Percentiles rank a stretch among this genome's conserved stretches.
These are phyloP conservation scores for Tetrapisispora fleetii DNA, from an alignment of 805 yeast species.

Conservation along the genomic window DNA sequence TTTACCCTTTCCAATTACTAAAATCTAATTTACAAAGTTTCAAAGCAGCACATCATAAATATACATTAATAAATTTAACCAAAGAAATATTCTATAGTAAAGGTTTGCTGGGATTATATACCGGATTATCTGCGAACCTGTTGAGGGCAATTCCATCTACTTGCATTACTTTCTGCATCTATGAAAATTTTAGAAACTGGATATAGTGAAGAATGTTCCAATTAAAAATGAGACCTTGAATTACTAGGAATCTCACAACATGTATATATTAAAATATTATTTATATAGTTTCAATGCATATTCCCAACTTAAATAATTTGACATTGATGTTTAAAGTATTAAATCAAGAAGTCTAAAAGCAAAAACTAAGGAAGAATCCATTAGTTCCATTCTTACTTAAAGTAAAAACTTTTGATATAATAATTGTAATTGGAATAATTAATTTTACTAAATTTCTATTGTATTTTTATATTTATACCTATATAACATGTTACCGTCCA, in stretches of 20 bases:
- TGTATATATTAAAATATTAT: neutral
- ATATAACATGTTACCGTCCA: constrained; percentile 3
- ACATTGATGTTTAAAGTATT: too few relatives aligned
- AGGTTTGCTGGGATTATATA: constrained; percentile 65
- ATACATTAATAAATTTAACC: constrained; percentile 28
- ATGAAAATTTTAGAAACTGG: constrained; percentile 45
- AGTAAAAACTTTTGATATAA: neutral
- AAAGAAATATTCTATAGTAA: constrained; percentile 36
- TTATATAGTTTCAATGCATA: neutral
- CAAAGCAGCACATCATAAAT: constrained; percentile 19
- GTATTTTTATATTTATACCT: constrained; percentile 4
- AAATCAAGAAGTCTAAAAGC: too few relatives aligned
- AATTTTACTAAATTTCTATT: constrained; percentile 4
- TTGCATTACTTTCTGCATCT: constrained; percentile 77
- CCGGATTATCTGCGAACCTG: constrained; percentile 72
- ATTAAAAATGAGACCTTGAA: too few relatives aligned
- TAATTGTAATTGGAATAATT: neutral
- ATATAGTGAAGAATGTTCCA: neutral
- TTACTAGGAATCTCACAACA: neutral
- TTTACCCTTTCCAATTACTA: constrained; percentile 81
- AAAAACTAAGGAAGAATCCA: too few relatives aligned
- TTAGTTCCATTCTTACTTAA: too few relatives aligned
- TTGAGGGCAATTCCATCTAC: constrained; percentile 87
- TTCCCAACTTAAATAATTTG: too few relatives aligned
- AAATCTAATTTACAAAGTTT: constrained; percentile 64